phyloP scores from a whole-genome alignment of 495 filamentous ascomycete genomes.

The Cenococcum geophilum region DNA sequence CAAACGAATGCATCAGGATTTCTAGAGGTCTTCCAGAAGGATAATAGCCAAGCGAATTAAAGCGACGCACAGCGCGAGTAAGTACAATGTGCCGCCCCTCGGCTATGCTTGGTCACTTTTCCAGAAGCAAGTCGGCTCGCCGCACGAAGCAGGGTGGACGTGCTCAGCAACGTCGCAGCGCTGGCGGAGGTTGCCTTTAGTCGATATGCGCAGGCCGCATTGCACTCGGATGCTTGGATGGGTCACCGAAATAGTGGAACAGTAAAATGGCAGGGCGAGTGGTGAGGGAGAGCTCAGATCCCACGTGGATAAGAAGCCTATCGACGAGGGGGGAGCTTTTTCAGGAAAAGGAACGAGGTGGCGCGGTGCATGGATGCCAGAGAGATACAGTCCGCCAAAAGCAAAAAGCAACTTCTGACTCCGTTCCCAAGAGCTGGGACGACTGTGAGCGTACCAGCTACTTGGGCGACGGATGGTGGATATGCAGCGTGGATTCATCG shows the following conservation, averaged over 20 bases:
- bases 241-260: background rate
- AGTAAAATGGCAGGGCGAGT: background rate
- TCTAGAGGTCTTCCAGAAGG: slow-evolving; percentile 30
- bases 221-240: background rate
- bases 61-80: slow-evolving; percentile 8
- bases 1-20: slow-evolving; percentile 26
- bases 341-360: slow-evolving; percentile 16
- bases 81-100: background rate
- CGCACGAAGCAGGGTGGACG: background rate
- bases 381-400: slow-evolving; percentile 23
- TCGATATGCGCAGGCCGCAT: background rate
- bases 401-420: slow-evolving; percentile 11
- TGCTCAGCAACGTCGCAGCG: background rate
- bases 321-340: slow-evolving; percentile 8
- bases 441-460: slow-evolving; percentile 9
- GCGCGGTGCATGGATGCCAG: background rate
- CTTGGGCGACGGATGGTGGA: slow-evolving; percentile 17
- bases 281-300: slow-evolving; percentile 7
- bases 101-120: background rate
- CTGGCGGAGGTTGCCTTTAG: background rate
- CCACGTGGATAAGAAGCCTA: slow-evolving; percentile 30
- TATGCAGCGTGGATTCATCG: slow-evolving; percentile 13
- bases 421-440: slow-evolving; percentile 3
- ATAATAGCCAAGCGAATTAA: slow-evolving; percentile 28
- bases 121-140: background rate